Conservation (phyloP, 805 yeast species). For the Candida suzukii region DNA sequence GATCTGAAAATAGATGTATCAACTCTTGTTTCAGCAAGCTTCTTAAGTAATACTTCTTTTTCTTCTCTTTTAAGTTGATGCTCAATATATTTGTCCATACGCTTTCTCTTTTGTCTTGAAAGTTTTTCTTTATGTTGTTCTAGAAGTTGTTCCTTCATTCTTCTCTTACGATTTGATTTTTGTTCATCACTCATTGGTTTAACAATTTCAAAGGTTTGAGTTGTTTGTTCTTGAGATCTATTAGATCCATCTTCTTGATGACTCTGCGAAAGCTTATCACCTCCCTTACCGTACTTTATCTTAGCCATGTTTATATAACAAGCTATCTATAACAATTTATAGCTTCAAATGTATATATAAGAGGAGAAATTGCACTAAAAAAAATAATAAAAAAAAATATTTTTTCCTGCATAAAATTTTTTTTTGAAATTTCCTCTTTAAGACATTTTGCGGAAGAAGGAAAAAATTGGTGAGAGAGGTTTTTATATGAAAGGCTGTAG, state of each 20-base stretch:
- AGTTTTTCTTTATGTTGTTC: conserved; percentile 61
- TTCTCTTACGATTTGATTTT: conserved; percentile 55
- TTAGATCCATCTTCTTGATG: too few species aligned
- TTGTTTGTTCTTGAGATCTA: too few species aligned
- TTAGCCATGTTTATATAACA: neutral
- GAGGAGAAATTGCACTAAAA: too few species aligned
- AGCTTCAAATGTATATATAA: too few species aligned
- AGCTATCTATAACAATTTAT: too few species aligned
- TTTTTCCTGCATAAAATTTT: too few species aligned
- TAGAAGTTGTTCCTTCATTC: conserved; percentile 49
- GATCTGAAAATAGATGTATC: conserved; percentile 68
- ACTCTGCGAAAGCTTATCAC: neutral
- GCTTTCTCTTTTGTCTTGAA: conserved; percentile 61
- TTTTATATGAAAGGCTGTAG: too few species aligned
- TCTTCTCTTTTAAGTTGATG: conserved; percentile 88
- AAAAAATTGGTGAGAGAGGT: too few species aligned
- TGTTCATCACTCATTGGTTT: conserved; percentile 62
- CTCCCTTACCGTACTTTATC: conserved; percentile 1
- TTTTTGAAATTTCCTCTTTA: too few species aligned
- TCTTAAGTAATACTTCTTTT: conserved; percentile 67
- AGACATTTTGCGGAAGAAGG: too few species aligned
- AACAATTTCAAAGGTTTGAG: conserved; percentile 31
- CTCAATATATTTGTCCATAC: conserved; percentile 87
- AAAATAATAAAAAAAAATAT: too few species aligned
- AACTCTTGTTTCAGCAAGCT: conserved; percentile 58